Percentiles rank a stretch among this genome's conserved stretches.
Evolutionary conservation across 83 land plant species (phyloP).

Genomic region (Thuja plicata): DNA sequence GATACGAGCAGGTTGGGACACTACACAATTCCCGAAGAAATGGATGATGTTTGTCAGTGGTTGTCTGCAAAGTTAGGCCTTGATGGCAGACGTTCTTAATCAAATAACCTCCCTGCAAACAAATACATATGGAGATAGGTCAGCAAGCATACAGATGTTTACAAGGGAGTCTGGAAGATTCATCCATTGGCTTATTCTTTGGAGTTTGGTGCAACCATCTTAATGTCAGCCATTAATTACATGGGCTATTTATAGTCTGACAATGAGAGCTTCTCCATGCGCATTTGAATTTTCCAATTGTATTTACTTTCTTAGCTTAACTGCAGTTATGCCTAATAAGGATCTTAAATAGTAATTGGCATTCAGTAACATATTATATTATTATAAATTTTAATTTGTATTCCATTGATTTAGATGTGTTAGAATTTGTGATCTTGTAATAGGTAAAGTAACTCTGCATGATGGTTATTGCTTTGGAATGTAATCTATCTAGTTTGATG

Average conservation of each 20-base stretch:
- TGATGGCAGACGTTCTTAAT: slow-evolving; percentile 29
- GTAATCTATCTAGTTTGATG: neutral
- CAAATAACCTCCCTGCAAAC: neutral
- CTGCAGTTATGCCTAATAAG: neutral
- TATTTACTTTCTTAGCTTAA: neutral
- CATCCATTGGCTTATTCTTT: neutral
- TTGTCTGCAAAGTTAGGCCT: slow-evolving; percentile 38
- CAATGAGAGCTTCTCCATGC: neutral
- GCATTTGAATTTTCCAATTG: neutral
- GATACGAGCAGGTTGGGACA: slow-evolving; percentile 49
- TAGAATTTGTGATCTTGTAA: neutral
- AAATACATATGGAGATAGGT: neutral
- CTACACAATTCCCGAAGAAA: slow-evolving; percentile 59
- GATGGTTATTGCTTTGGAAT: neutral
- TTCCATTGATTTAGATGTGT: neutral
- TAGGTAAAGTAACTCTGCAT: neutral
- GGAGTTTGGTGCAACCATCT: neutral
- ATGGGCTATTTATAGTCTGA: neutral
- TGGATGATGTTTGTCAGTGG: slow-evolving; percentile 59
- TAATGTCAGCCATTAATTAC: neutral
- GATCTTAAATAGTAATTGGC: neutral
- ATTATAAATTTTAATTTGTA: neutral
- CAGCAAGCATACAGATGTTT: neutral
- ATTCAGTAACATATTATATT: neutral
- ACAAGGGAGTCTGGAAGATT: neutral